Evolutionary conservation across 176 grass and related monocot genomes (phyloP).

Genomic region (Oryza glumipatula): DNA sequence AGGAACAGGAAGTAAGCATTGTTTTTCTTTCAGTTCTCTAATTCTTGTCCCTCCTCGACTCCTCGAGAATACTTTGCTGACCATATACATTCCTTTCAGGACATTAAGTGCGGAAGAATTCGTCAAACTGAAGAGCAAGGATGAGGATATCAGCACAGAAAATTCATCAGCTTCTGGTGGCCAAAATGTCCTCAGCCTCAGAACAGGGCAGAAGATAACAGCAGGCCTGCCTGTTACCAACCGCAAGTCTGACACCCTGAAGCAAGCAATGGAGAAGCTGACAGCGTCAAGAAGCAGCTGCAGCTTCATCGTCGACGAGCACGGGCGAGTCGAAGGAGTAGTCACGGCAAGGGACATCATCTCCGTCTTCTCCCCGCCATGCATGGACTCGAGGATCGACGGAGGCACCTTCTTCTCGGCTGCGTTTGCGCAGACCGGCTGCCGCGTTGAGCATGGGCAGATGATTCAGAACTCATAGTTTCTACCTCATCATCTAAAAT

Average conservation of each 20-base stretch:
- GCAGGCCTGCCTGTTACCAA: slow-evolving; percentile 5
- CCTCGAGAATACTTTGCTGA: not conserved
- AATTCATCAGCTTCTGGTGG: not conserved
- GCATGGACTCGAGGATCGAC: slow-evolving; percentile 70
- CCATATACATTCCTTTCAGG: not conserved
- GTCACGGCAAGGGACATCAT: slow-evolving; percentile 57
- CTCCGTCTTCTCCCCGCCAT: slow-evolving; percentile 63
- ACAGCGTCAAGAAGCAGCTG: slow-evolving; percentile 33
- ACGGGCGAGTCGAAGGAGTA: slow-evolving; percentile 38
- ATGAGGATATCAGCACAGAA: not conserved
- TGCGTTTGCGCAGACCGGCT: slow-evolving; percentile 52
- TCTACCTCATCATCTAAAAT: too few relatives aligned
- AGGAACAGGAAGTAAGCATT: slow-evolving; percentile 52
- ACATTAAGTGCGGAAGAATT: slow-evolving; percentile 33
- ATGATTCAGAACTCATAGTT: slow-evolving; percentile 41
- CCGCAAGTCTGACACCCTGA: slow-evolving; percentile 49
- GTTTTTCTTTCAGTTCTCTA: not conserved
- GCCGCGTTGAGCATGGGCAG: slow-evolving; percentile 51
- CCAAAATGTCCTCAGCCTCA: slow-evolving; percentile 20
- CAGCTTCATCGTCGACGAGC: slow-evolving; percentile 50
- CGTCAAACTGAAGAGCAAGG: slow-evolving; percentile 28
- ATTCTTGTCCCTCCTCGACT: not conserved
- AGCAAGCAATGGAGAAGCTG: slow-evolving; percentile 57
- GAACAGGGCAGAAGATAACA: not conserved
- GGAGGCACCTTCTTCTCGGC: slow-evolving; percentile 60